Evolutionary conservation across 192 early-diverging fungal genomes (phyloP).

Genomic region (Spizellomyces sp.): DNA sequence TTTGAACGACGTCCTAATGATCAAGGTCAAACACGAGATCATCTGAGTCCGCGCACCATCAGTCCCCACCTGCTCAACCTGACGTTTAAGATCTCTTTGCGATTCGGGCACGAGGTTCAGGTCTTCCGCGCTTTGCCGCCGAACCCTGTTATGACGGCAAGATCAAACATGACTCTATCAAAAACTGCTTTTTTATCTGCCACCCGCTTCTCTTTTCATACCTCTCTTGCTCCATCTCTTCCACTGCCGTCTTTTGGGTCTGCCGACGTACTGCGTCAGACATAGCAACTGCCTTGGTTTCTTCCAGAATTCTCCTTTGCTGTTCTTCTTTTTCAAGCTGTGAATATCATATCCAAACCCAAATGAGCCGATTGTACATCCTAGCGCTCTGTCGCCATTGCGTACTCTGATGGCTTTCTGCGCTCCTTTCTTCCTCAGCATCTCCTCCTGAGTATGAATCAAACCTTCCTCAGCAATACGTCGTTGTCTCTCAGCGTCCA

Average conservation of each 20-base stretch:
- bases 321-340: conserved; percentile 26
- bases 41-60: neutral
- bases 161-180: too few species aligned
- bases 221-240: conserved; percentile 2
- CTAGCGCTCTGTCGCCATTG: too few species aligned
- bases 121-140: too few species aligned
- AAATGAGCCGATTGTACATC: neutral
- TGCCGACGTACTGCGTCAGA: neutral
- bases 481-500: conserved; percentile 24
- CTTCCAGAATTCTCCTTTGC: conserved; percentile 20
- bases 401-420: conserved; percentile 19
- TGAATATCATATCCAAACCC: too few species aligned
- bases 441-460: conserved; percentile 22
- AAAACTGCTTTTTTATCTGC: too few species aligned
- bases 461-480: conserved; percentile 15
- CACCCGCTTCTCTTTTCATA: neutral
- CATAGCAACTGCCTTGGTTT: conserved; percentile 9
- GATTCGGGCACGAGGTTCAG: too few species aligned
- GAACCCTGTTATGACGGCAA: too few species aligned
- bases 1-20: conserved; percentile 3
- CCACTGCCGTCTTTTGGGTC: neutral
- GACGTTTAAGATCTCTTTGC: neutral
- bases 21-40: neutral
- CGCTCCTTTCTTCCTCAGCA: conserved; percentile 11
- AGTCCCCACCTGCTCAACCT: neutral